Evolutionary conservation across 2,329 filamentous ascomycete genomes (phyloP).

Genomic region (Ascochyta clinopodiicola): DNA sequence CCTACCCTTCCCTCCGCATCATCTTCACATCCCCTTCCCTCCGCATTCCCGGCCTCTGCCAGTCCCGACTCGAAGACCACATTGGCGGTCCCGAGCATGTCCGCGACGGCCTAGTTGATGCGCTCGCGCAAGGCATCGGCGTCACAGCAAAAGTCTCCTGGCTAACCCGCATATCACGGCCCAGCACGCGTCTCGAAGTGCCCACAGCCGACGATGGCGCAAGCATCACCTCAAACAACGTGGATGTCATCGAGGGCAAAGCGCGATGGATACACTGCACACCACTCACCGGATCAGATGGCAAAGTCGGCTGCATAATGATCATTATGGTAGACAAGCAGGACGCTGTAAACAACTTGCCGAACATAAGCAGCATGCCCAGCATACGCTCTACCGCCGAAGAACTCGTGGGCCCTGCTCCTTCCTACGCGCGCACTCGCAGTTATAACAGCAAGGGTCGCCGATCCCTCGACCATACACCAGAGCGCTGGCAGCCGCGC

Average conservation of each 20-base stretch:
- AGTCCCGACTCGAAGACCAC: constrained; percentile 53
- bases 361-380: neutral
- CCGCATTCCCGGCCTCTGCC: constrained; percentile 54
- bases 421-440: neutral
- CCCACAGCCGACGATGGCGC: constrained; percentile 9
- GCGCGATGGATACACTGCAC: constrained; percentile 78
- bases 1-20: constrained; percentile 54
- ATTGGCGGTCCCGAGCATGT: constrained; percentile 58
- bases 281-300: constrained; percentile 69
- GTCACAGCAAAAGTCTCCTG: constrained; percentile 78
- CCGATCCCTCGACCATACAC: neutral
- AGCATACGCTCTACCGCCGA: neutral
- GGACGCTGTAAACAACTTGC: constrained; percentile 48
- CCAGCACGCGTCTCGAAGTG: neutral
- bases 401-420: neutral
- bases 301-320: constrained; percentile 76
- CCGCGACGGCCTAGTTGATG: constrained; percentile 59
- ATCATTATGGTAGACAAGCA: constrained; percentile 70
- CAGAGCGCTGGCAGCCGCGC: constrained; percentile 6
- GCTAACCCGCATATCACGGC: constrained; percentile 41
- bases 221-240: constrained; percentile 1
- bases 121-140: constrained; percentile 69
- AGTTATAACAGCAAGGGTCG: constrained; percentile 5
- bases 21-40: constrained; percentile 56
- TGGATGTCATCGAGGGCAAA: constrained; percentile 55